Conservation (phyloP, 257 asterid genomes). For the Rhazya stricta region DNA sequence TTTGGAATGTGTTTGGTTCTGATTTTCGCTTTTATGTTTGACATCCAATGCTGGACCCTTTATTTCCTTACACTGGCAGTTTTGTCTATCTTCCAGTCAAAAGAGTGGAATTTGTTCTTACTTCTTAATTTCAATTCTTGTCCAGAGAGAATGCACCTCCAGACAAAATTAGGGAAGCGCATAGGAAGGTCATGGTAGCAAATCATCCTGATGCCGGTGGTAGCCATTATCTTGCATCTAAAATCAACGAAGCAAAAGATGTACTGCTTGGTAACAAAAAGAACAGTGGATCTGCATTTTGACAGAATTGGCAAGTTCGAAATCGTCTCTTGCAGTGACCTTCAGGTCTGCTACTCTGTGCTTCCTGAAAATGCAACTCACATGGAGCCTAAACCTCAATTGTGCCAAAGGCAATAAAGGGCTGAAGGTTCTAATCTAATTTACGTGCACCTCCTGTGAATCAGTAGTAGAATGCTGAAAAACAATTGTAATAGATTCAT, state of each 20-base stretch:
- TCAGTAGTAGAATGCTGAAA: neutral
- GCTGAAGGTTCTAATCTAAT: neutral
- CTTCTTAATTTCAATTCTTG: neutral
- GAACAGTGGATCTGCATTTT: slow-evolving; percentile 30
- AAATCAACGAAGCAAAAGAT: slow-evolving; percentile 31
- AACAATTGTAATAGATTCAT: neutral
- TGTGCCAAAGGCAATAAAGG: neutral
- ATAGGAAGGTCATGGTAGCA: slow-evolving; percentile 31
- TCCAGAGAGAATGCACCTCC: slow-evolving; percentile 26
- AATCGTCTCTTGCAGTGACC: neutral
- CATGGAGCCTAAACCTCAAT: neutral
- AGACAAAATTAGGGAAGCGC: slow-evolving; percentile 32
- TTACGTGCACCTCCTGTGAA: neutral
- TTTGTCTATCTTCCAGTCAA: neutral
- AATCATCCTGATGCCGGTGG: slow-evolving; percentile 37
- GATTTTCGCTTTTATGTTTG: neutral
- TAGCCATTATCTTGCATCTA: slow-evolving; percentile 36
- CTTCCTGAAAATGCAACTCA: neutral
- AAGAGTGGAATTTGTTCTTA: neutral
- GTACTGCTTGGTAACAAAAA: slow-evolving; percentile 28
- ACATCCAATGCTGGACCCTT: neutral
- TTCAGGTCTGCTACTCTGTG: neutral
- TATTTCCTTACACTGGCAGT: neutral
- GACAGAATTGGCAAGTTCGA: neutral
- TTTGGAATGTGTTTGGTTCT: neutral